Evolutionary conservation across 176 grass and related monocot genomes (phyloP).

Genomic region (Oryza rufipogon): DNA sequence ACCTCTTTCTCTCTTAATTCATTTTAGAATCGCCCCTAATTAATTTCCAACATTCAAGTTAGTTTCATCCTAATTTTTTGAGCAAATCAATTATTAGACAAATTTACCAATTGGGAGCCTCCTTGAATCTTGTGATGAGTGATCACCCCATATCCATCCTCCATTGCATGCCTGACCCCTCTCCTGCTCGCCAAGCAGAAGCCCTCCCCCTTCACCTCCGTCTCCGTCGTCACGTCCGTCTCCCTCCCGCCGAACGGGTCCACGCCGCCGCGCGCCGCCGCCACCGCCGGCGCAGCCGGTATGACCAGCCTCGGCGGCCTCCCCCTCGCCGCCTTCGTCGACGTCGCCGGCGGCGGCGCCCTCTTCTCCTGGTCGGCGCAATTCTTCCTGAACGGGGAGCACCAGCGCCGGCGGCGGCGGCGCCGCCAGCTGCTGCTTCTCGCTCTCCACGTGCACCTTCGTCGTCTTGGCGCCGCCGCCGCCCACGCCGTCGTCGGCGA

Average conservation of each 20-base stretch:
- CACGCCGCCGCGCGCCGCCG: not conserved
- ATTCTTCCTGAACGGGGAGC: conserved; percentile 2
- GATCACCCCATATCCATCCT: conserved; percentile 63
- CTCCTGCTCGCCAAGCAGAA: conserved; percentile 63
- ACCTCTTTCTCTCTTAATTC: not conserved
- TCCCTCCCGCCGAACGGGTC: conserved; percentile 30
- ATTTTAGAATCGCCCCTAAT: not conserved
- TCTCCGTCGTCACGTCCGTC: conserved; percentile 33
- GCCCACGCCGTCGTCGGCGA: not conserved
- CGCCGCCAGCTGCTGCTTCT: not conserved
- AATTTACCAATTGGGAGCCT: conserved; percentile 58
- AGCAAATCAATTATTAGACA: not conserved
- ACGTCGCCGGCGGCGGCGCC: not conserved
- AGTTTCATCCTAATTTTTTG: not conserved
- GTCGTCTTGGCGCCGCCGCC: not conserved
- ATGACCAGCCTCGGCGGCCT: conserved; percentile 66
- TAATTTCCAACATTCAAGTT: not conserved
- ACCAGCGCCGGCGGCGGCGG: not conserved
- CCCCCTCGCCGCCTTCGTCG: conserved; percentile 27
- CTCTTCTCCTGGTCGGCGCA: not conserved
- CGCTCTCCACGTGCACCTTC: not conserved
- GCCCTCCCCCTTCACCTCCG: conserved; percentile 50
- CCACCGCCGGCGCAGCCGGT: conserved; percentile 37
- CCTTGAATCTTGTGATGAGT: conserved; percentile 1
- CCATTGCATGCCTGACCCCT: conserved; percentile 72